Evolutionary conservation across 352 stramenopile genomes (phyloP).

Genomic region (Phytophthora rubi): DNA sequence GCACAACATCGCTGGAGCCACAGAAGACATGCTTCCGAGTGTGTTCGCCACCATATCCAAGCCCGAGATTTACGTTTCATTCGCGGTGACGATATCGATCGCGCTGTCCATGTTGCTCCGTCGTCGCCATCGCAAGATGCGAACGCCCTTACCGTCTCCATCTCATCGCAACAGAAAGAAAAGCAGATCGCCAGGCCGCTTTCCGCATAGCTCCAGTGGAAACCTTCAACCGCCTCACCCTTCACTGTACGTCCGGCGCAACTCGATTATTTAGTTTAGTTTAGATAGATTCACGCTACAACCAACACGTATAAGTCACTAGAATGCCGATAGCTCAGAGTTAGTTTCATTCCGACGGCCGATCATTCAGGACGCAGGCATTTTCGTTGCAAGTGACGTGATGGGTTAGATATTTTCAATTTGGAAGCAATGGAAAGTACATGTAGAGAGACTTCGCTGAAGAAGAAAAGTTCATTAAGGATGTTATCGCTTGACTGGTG

Average conservation of each 20-base stretch:
- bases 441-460: neutral
- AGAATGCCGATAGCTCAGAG: no score
- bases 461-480: neutral
- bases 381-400: neutral
- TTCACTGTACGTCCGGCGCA: slow-evolving; percentile 45
- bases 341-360: no score
- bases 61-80: slow-evolving; percentile 4
- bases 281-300: neutral
- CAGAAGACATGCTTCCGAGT: neutral
- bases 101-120: slow-evolving; percentile 2
- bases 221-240: slow-evolving; percentile 24
- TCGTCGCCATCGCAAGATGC: neutral
- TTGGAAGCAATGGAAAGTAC: neutral
- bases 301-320: no score
- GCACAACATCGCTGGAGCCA: slow-evolving; percentile 4
- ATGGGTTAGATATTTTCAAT: neutral
- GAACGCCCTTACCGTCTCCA: neutral
- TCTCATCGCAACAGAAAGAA: slow-evolving; percentile 26
- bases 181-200: slow-evolving; percentile 27
- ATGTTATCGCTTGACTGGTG: neutral
- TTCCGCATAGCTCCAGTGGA: slow-evolving; percentile 25
- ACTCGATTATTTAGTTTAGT: slow-evolving; percentile 53
- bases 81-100: neutral
- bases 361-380: no score
- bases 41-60: slow-evolving; percentile 3